A percentile compares a stretch with the other conserved stretches of the same genome.
Conservation (phyloP, 192 early-diverging fungal genomes). For the Coemansia interrupta region DNA sequence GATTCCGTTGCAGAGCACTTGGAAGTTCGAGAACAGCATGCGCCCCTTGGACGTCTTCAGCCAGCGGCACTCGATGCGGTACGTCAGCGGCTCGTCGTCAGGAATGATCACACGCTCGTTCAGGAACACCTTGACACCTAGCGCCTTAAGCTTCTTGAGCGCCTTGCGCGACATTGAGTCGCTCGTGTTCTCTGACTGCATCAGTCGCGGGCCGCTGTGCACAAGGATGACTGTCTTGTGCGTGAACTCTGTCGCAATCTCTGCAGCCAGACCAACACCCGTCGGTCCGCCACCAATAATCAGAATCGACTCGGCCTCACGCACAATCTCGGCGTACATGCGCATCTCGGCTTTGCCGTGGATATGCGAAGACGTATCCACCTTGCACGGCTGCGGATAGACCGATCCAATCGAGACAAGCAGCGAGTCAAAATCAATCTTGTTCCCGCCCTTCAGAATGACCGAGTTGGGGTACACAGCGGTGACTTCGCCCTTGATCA, state of each 20-base stretch:
- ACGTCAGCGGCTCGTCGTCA: constrained; percentile 53
- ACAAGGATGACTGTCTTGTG: constrained; percentile 35
- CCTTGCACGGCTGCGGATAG: constrained; percentile 52
- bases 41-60: constrained; percentile 51
- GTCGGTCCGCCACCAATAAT: constrained; percentile 75
- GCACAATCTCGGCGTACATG: constrained; percentile 53
- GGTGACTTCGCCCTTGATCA: constrained; percentile 47
- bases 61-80: constrained; percentile 35
- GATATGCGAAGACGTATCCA: constrained; percentile 28
- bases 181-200: constrained; percentile 42
- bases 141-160: constrained; percentile 49
- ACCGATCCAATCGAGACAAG: constrained; percentile 49
- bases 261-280: constrained; percentile 75
- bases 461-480: constrained; percentile 47
- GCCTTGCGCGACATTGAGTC: constrained; percentile 55
- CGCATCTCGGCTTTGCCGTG: constrained; percentile 45
- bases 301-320: constrained; percentile 56
- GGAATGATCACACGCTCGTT: constrained; percentile 64
- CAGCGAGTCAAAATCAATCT: constrained; percentile 50
- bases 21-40: constrained; percentile 42
- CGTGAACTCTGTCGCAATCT: constrained; percentile 54
- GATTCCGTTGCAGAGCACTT: constrained; percentile 75
- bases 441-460: constrained; percentile 45
- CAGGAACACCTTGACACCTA: constrained; percentile 54
- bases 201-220: constrained; percentile 34